Base-by-base conservation (phyloP, 495 filamentous ascomycete species). In the Aspergillus mulundensis region DNA sequence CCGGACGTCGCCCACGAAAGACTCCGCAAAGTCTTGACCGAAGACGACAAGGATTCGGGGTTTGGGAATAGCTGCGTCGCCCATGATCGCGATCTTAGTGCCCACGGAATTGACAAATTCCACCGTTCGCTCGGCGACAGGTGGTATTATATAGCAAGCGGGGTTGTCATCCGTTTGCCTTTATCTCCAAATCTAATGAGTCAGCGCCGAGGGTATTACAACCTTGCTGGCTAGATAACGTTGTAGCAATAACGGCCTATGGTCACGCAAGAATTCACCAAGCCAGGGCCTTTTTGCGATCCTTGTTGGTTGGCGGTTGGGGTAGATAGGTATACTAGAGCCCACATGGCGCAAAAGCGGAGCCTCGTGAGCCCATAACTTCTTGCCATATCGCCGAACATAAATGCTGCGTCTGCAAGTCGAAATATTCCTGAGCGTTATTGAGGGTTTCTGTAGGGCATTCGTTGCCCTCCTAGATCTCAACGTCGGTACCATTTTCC, bases 1-100 rank as follows among this genome's bases (percentile, higher is more conserved):
- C 36, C 50, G 54, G 23, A 60, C 32, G 4, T 53, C 54, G 0
- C 54, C 54, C 10, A 42, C 8, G 15, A 55, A 21, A 14, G 28
- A 23, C 7, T 45, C 46, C 8, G 62, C 30, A 21, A 65, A 25
- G 1, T 49, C 53, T 1, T 46, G 42, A 19, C 40, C 41, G 42
- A 60, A 56, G 36, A 48, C 54, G 23, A 62, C 21, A 10, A 65
- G 54, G 1, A 65, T 19, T 15, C 54, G 57, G n/a, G 59, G 50
- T 12, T 50, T 50, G 1, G 51, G 15, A 3, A 60, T 19, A 23
- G 50, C 21, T 23, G 65, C 61, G 38, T 66, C 63, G 25, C 67
- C 69, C 50, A 96, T 77, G 24, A 30, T 15, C 24, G 5, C 49
- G 18, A 20, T 18, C 10, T 38, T 40, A 20, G 6, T 1, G 3